phyloP scores from a whole-genome alignment of 352 stramenopile genomes.

The Phytophthora ramorum region DNA sequence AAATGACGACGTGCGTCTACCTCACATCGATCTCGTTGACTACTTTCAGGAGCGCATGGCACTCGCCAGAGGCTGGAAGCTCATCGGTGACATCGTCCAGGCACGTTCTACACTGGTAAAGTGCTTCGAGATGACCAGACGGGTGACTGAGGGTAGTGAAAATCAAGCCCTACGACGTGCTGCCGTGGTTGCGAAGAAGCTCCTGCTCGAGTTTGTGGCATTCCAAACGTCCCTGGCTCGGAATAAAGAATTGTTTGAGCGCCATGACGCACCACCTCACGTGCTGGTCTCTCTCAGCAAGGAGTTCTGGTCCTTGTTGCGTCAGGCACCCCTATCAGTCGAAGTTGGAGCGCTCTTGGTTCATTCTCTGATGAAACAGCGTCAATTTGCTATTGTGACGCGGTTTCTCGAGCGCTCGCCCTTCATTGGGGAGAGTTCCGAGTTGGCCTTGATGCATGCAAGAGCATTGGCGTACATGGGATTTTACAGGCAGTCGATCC shows the following conservation, averaged over 20 bases:
- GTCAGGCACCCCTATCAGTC: conserved; percentile 32
- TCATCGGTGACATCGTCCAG: conserved; percentile 21
- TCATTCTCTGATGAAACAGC: conserved; percentile 26
- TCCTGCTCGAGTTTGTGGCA: conserved; percentile 33
- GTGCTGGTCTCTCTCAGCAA: conserved; percentile 27
- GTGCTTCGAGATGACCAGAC: conserved; percentile 21
- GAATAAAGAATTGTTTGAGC: conserved; percentile 20
- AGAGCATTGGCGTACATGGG: conserved; percentile 28
- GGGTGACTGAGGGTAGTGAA: not conserved
- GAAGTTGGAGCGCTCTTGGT: conserved; percentile 22
- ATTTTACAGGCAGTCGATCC: conserved; percentile 32
- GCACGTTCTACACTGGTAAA: conserved; percentile 13
- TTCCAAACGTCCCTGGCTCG: conserved; percentile 28
- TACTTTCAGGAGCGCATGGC: conserved; percentile 25
- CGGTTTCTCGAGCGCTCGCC: conserved; percentile 25
- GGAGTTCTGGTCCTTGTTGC: conserved; percentile 27
- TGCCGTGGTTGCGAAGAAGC: conserved; percentile 21
- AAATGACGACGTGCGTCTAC: not conserved
- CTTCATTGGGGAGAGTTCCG: conserved; percentile 14
- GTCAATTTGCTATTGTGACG: conserved; percentile 23
- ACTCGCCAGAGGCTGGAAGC: conserved; percentile 28
- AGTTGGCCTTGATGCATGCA: conserved; percentile 36
- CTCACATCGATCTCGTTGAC: conserved; percentile 3
- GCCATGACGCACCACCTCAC: conserved; percentile 26
- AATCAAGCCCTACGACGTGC: conserved; percentile 16